phyloP scores from a whole-genome alignment of 1,284 basidiomycete species.

The Takashimella tepidaria region DNA sequence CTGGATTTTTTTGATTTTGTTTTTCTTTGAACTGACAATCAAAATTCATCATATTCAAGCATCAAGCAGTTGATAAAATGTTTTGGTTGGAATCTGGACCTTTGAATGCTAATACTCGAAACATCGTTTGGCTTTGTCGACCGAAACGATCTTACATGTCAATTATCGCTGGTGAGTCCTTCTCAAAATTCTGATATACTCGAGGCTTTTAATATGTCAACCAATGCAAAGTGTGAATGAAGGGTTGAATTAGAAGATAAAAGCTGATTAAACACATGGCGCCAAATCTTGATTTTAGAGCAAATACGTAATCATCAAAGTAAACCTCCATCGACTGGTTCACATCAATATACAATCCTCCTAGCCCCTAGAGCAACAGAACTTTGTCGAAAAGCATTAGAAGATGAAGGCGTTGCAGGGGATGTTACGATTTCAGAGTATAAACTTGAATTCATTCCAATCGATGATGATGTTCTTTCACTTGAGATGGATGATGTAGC shows the following conservation, averaged over 20 bases:
- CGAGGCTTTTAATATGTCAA: neutral
- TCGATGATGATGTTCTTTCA: slow-evolving; percentile 85
- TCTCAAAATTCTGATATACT: neutral
- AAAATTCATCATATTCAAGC: too few relatives aligned
- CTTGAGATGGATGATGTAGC: slow-evolving; percentile 78
- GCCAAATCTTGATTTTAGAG: slow-evolving; percentile 52
- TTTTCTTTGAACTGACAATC: too few relatives aligned
- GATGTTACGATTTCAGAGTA: slow-evolving; percentile 77
- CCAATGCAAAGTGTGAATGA: neutral
- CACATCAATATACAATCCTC: slow-evolving; percentile 71
- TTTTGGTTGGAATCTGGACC: slow-evolving; percentile 95
- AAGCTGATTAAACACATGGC: neutral
- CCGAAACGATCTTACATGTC: slow-evolving; percentile 80
- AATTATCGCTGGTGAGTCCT: slow-evolving; percentile 76
- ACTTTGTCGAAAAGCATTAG: slow-evolving; percentile 73
- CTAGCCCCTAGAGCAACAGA: slow-evolving; percentile 84
- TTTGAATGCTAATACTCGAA: slow-evolving; percentile 73
- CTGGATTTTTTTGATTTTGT: too few relatives aligned
- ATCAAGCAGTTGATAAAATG: slow-evolving; percentile 99
- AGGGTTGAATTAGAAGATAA: neutral
- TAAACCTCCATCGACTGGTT: slow-evolving; percentile 50
- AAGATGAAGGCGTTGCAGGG: slow-evolving; percentile 83
- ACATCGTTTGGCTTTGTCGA: slow-evolving; percentile 89
- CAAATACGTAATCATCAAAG: slow-evolving; percentile 72
- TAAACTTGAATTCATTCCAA: slow-evolving; percentile 85